Base-by-base conservation (phyloP, 257 asterid genomes). In the Nicotiana undulata region DNA sequence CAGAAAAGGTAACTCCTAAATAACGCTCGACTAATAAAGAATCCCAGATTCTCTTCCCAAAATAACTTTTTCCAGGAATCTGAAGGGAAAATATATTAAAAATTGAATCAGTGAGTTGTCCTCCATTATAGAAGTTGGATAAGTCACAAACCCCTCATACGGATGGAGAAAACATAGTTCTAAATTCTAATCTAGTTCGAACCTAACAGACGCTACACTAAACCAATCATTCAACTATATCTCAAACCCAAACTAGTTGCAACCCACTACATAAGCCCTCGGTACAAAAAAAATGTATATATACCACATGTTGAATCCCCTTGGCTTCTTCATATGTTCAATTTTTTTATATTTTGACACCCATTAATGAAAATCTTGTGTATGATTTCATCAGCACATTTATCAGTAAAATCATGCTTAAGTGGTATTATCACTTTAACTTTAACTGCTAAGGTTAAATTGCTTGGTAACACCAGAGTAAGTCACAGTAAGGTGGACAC, bases 171-270 rank as follows among this genome's bases (percentile, higher is more conserved):
- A 66, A 66, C 32, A 29, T 29, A 29, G 32, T 29, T 29, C 32
- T 3, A 6, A 32, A 16, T 32, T 66, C 28, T 32, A 32, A 9
- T 66, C 52, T 17, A 66, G 75, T 34, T 66, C 15, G 24, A 66
- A 66, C 53, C 75, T 34, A 66, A 66, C 75, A 34, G 75, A 66
- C 18, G 75, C 75, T 66, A 18, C 29, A 66, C 4, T 37, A 66
- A 66, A 66, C 75, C 75, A 66, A 66, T 34, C 75, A 34, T 32
- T 66, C 75, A 66, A n/a, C 53, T 66, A 66, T 17, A 66, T 66
- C 29, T 34, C 34, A 34, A 34, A 2, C 29, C 6, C 28, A 32
- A 65, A 66, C 51, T 66, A 32, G 75, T 66, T 17, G 34, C 18
- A 66, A 66, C 52, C 16, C 20, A 32, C 75, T 32, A 18, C 75